Conservation (phyloP, 352 stramenopile species). For the Peronosclerospora sorghi region DNA sequence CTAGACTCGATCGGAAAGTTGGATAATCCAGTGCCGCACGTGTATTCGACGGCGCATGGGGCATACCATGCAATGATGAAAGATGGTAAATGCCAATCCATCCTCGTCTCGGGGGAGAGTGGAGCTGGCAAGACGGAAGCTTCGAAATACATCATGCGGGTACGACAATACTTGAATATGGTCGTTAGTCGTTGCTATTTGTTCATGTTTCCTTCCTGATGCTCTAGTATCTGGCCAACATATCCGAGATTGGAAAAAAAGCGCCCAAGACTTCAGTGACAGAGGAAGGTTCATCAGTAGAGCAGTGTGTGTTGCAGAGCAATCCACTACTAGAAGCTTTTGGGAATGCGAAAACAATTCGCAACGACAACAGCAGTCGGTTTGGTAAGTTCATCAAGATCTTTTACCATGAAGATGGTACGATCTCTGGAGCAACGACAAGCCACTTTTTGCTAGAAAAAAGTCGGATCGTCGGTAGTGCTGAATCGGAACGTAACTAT, state of each 20-base stretch:
- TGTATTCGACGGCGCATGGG: slow-evolving; percentile 76
- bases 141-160: slow-evolving; percentile 88
- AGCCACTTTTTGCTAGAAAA: slow-evolving; percentile 98
- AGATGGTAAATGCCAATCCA: slow-evolving; percentile 76
- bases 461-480: slow-evolving; percentile 91
- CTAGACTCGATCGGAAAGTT: slow-evolving; percentile 80
- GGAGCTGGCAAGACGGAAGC: slow-evolving; percentile 84
- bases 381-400: slow-evolving; percentile 97
- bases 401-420: slow-evolving; percentile 86
- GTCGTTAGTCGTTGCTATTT: slow-evolving; percentile 2
- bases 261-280: slow-evolving; percentile 56
- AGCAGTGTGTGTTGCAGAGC: slow-evolving; percentile 88
- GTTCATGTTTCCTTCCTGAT: slow-evolving; percentile 1
- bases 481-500: slow-evolving; percentile 93
- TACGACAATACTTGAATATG: slow-evolving; percentile 12
- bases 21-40: slow-evolving; percentile 77
- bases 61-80: slow-evolving; percentile 74
- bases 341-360: slow-evolving; percentile 89
- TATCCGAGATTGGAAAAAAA: slow-evolving; percentile 82
- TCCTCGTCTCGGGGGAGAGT: slow-evolving; percentile 80
- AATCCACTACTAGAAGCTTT: slow-evolving; percentile 90
- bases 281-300: slow-evolving; percentile 52
- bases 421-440: slow-evolving; percentile 87
- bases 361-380: slow-evolving; percentile 94
- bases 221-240: slow-evolving; percentile 82